Evolutionary conservation across 140 eudicot species (phyloP), one percentile per base, ranked within the genome.

Genomic region (Artemisia princeps): DNA sequence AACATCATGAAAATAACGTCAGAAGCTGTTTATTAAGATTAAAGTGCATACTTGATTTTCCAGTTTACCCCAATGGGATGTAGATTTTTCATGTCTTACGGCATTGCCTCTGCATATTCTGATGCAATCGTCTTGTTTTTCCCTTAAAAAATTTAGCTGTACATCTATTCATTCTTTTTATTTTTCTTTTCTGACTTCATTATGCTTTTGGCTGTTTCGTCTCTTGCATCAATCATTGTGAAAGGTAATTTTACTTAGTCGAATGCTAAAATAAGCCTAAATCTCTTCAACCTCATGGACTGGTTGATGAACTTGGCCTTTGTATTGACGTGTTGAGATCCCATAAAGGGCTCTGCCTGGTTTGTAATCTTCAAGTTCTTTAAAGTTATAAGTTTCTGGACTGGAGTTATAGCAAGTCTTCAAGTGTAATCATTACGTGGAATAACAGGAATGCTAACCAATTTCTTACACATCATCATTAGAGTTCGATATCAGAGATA

Each of bases 281-380:
- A 55, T 55, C 60, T 55, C 28, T 66, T 66, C 4, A 28, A 52
- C 23, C 19, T 14, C 49, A 50, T 49, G 48, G 40, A 24, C 50
- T 6, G 10, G 2, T 11, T 11, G 13, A 45, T 45, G 13, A 45
- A 45, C 50, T 3, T 26, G 33, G 6, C 33, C 33, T 26, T 26
- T 26, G 5, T 26, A 45, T 45, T 45, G 50, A 45, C 10, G 10
- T 0, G 2, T 42, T 10, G 48, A 42, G 59, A 48, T 6, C 33
- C 33, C 33, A 3, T 26, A 26, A 26, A 5, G 33, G 33, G 33
- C 6, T 50, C 49, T 60, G 9, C 58, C 33, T 26, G 5, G 30
- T 26, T 26, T 26, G 33, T 26, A 26, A 26, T 26, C 33, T 26
- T 26, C 33, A 26, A 26, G 33, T 3, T 26, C 33, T 26, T 26